Conservation (phyloP, 495 filamentous ascomycete species). For the Cudoniella acicularis region DNA sequence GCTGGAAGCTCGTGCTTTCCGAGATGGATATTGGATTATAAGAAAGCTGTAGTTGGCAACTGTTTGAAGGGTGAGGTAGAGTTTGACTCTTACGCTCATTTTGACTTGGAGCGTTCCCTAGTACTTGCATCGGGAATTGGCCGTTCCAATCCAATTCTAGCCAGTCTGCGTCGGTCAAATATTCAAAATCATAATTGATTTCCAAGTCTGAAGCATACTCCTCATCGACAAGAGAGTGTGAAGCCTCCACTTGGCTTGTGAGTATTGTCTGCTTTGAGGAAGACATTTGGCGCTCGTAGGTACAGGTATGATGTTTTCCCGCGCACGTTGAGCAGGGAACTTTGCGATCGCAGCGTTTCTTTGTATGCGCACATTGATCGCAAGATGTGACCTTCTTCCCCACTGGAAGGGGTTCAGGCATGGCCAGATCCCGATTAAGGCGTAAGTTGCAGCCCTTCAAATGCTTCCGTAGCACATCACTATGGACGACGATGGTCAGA, state of each 20-base stretch:
- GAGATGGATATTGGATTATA: neutral
- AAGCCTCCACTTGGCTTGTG: neutral
- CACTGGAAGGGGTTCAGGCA: neutral
- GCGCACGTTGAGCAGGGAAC: slow-evolving; percentile 2
- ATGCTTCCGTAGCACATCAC: slow-evolving; percentile 6
- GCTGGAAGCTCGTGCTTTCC: neutral
- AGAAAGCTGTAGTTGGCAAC: neutral
- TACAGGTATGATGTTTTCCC: neutral
- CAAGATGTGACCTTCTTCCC: slow-evolving; percentile 4
- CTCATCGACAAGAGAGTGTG: neutral
- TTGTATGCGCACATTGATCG: slow-evolving; percentile 2
- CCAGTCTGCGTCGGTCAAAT: neutral
- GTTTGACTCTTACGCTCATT: neutral
- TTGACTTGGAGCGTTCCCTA: neutral
- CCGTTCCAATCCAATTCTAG: slow-evolving; percentile 5
- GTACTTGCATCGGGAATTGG: neutral
- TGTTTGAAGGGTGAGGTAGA: neutral
- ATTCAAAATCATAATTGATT: neutral
- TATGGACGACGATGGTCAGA: neutral
- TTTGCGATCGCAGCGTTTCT: slow-evolving; percentile 3
- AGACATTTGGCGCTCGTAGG: slow-evolving; percentile 3
- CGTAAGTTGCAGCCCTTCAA: neutral
- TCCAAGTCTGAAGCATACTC: neutral
- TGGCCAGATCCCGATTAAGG: neutral
- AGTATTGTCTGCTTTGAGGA: neutral